Evolutionary conservation across 2,329 filamentous ascomycete genomes (phyloP), one percentile per base, ranked within the genome.

Genomic region (Fusarium sp.): DNA sequence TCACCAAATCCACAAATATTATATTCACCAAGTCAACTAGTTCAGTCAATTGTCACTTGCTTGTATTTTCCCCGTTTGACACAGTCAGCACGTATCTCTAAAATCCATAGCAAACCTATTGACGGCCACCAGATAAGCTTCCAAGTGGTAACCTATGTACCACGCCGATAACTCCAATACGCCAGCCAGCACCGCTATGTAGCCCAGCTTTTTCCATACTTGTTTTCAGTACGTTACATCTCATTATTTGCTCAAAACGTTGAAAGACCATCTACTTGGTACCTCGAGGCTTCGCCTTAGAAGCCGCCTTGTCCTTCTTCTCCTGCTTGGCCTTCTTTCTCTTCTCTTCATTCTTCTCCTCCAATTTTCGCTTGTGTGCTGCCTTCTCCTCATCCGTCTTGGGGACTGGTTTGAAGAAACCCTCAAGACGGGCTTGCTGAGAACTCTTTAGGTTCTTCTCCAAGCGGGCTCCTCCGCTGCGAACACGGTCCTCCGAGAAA

Each of bases 311-410:
- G 71, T 94, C 93, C 85, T 98, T 98, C 76, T 95, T 94, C 61
- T 97, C 93, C 68, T 93, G 89, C 87, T 98, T 99, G 73, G 92
- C 86, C 83, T 94, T 97, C 87, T 98, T 98, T 85, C 95, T 98
- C 82, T 93, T 94, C 74, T 94, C 92, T 75, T 94, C 94, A 32
- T 93, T 86, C 84, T 97, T 97, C 82, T 94, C 93, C 55, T 98
- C 95, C 40, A 96, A 87, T 85, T 98, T 99, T 72, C 96, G 88
- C 87, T 99, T 99, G 76, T 97, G 83, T 43, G 82, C 90, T 56
- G 91, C 91, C 82, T 95, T 92, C 82, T 99, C 90, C 69, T 90
- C 92, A 1, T 94, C 92, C 1, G 94, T 93, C 84, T 95, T 97
- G 66, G 93, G 92, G 18, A 97, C 82, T 2, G 93, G 90, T 84